Evolutionary conservation across 1,284 basidiomycete species (phyloP).

Genomic region (Trametes versicolor): DNA sequence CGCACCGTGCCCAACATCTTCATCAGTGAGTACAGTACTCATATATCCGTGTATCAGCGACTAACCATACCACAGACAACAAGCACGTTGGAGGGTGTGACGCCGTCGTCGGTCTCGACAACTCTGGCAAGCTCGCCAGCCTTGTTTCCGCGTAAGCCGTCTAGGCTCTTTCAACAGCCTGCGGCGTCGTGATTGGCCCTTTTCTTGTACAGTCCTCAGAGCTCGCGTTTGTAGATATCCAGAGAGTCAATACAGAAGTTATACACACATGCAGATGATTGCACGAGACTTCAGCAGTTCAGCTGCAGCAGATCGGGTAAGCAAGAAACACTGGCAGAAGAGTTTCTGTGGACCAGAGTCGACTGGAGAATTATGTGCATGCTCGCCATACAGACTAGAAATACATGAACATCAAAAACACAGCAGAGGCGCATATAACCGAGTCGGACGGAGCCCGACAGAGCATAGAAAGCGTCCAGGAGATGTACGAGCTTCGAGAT

Average conservation of each 20-base stretch:
- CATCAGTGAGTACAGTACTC: slow-evolving; percentile 58
- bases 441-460: too few species aligned
- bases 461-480: too few species aligned
- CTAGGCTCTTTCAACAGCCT: background rate
- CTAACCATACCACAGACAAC: slow-evolving; percentile 50
- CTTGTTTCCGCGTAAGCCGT: slow-evolving; percentile 43
- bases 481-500: background rate
- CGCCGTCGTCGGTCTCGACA: slow-evolving; percentile 40
- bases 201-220: background rate
- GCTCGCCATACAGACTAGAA: too few species aligned
- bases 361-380: too few species aligned
- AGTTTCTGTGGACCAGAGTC: too few species aligned
- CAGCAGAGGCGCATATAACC: too few species aligned
- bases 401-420: too few species aligned
- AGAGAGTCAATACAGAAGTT: background rate
- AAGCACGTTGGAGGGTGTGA: slow-evolving; percentile 62
- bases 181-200: background rate
- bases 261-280: background rate
- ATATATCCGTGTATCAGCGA: background rate
- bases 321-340: too few species aligned
- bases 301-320: too few species aligned
- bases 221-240: slow-evolving; percentile 9
- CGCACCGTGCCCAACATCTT: slow-evolving; percentile 76
- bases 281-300: too few species aligned
- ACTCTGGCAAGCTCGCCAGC: slow-evolving; percentile 40